Conservation (phyloP, 331 rosid species). For the Phaseolus coccineus region DNA sequence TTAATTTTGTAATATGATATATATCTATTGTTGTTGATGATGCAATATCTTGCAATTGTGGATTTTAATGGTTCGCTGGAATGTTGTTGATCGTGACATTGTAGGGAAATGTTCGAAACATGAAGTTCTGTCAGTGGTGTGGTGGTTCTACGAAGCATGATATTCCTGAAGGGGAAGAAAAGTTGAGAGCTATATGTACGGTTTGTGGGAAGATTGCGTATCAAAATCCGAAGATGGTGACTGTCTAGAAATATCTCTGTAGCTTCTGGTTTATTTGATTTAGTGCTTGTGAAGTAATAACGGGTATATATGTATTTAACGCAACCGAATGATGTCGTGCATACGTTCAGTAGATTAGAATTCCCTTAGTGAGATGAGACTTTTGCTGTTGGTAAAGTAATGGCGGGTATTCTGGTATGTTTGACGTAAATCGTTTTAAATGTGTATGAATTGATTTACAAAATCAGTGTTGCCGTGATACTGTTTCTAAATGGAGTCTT, state of each 20-base stretch:
- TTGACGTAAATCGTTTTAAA: background rate
- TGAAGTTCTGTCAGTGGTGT: constrained; percentile 92
- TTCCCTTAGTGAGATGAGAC: background rate
- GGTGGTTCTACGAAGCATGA: constrained; percentile 88
- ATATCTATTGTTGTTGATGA: constrained; percentile 3
- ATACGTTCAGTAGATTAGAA: background rate
- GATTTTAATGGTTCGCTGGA: constrained; percentile 7
- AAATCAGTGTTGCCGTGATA: background rate
- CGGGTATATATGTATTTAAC: background rate
- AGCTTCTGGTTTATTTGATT: constrained; percentile 37
- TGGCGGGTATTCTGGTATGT: background rate
- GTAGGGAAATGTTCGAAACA: constrained; percentile 68
- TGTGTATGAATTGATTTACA: constrained; percentile 11
- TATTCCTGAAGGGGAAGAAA: constrained; percentile 87
- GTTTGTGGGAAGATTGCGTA: constrained; percentile 81
- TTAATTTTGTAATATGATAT: background rate
- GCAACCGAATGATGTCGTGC: background rate
- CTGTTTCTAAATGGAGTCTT: constrained; percentile 24
- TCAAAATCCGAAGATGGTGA: constrained; percentile 97
- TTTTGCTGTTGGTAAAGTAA: background rate
- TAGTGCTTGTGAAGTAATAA: constrained; percentile 14
- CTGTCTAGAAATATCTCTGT: background rate
- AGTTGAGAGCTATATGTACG: constrained; percentile 81
- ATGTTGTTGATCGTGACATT: constrained; percentile 6
- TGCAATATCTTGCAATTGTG: background rate